Evolutionary conservation across 805 yeast genomes (phyloP), one percentile per base, ranked within the genome.

Genomic region (Komagataella populi): DNA sequence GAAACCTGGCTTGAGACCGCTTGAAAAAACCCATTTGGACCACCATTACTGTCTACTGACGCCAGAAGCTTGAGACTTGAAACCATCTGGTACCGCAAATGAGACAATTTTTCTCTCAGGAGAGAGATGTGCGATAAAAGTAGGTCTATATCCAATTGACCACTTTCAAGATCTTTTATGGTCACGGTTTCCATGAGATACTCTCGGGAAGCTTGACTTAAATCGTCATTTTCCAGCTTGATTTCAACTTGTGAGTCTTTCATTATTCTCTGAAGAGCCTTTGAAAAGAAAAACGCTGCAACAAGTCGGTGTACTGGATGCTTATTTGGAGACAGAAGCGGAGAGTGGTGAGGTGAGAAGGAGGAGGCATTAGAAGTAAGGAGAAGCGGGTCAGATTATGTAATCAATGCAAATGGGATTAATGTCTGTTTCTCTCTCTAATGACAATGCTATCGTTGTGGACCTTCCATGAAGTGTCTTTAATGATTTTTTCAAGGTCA

Each of bases 11-110:
- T 57, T 49, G 64, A 65, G 3, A 66, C 60, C 8, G 75, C 70
- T 10, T 57, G 61, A 50, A 62, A 66, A 53, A 70, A 66, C 53
- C 68, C 69, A n/a, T 67, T 69, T 46, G 78, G 76, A 4, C 63
- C 62, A 48, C 71, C 70, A 43, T 69, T 60, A 39, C 76, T 69
- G 50, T 72, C 74, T n/a, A 80, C 67, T 4, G 71, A 58, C 1
- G 73, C 66, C 45, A 72, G 50, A 0, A 67, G 59, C 1, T 65
- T 57, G 16, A 72, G 59, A 48, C 67, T 65, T 8, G 60, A 57
- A 6, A 66, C 59, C 73, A 72, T 70, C 51, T 70, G 69, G 52
- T 69, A 69, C 52, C 76, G 64, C 53, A 72, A 59, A 0, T 56
- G 55, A 0, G 67, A 49, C 1, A 67, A 60, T 47, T 56, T 60